Conservation (phyloP, 2,329 filamentous ascomycete species). For the Botryosphaeria dothidea region DNA sequence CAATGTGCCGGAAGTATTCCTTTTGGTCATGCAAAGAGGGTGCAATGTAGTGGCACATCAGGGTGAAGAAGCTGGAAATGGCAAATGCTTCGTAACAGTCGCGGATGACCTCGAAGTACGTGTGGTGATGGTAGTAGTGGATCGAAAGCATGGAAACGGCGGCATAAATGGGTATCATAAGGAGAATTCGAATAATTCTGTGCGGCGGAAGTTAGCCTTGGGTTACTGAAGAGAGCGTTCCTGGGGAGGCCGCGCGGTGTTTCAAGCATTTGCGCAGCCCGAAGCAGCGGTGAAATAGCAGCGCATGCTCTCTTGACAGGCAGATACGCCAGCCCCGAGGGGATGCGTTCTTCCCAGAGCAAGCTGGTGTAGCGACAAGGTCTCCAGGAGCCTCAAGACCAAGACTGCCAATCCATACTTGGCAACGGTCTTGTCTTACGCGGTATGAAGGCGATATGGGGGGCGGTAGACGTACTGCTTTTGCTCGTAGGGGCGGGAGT, state of each 20-base stretch:
- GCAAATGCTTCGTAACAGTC: constrained; percentile 90
- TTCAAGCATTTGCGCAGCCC: background rate
- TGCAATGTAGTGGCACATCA: constrained; percentile 79
- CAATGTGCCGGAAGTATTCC: constrained; percentile 71
- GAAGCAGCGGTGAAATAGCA: background rate
- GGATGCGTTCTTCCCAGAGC: background rate
- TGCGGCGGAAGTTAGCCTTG: background rate
- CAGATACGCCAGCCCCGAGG: background rate
- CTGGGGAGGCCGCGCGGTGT: background rate
- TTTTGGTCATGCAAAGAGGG: constrained; percentile 79
- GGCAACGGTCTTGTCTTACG: background rate
- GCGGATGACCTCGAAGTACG: constrained; percentile 79
- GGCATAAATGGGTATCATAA: constrained; percentile 84
- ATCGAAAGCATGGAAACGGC: constrained; percentile 73
- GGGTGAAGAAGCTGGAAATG: constrained; percentile 81
- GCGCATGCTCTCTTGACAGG: background rate
- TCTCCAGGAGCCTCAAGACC: background rate
- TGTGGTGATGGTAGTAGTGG: constrained; percentile 71
- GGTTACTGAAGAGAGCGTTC: background rate
- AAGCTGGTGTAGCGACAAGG: background rate
- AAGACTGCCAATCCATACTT: constrained; percentile 1
- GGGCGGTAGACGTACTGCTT: constrained; percentile 50
- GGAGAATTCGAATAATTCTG: constrained; percentile 82
- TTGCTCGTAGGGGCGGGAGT: constrained; percentile 61
- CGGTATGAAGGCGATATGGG: background rate